Conservation (phyloP, 2,329 filamentous ascomycete genomes). For the Nannizziopsis arthrosporioides region DNA sequence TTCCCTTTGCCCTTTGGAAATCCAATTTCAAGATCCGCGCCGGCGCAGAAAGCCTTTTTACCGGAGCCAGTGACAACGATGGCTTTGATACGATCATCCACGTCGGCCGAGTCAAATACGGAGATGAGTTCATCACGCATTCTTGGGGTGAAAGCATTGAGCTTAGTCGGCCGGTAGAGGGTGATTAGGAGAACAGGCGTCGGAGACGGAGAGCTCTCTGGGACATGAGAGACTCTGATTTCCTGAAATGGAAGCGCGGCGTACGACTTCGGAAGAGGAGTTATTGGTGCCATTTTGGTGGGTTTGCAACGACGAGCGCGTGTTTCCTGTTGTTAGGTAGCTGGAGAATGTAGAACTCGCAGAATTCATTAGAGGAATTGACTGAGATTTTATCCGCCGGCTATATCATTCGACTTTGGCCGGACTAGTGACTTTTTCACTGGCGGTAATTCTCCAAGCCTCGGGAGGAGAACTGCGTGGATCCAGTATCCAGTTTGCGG, state of each 20-base stretch:
- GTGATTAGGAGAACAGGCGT: constrained; percentile 39
- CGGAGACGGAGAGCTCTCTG: constrained; percentile 38
- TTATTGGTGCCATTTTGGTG: constrained; percentile 5
- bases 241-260: constrained; percentile 23
- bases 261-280: constrained; percentile 26
- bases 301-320: background rate
- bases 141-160: constrained; percentile 46
- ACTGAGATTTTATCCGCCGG: no score
- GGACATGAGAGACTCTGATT: constrained; percentile 30
- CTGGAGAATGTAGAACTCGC: no score
- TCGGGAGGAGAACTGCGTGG: no score
- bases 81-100: constrained; percentile 44
- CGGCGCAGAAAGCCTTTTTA: constrained; percentile 42
- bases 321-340: no score
- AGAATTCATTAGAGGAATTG: no score
- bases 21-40: constrained; percentile 45
- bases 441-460: no score
- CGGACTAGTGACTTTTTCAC: no score
- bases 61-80: constrained; percentile 45
- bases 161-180: constrained; percentile 45
- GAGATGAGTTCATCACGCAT: constrained; percentile 39
- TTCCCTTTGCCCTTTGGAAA: constrained; percentile 26
- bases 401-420: no score
- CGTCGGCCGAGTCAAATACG: constrained; percentile 39
- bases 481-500: no score